Evolutionary conservation across 306 rosid species (phyloP), one percentile per base, ranked within the genome.

Genomic region (Dalbergia cochinchinensis): DNA sequence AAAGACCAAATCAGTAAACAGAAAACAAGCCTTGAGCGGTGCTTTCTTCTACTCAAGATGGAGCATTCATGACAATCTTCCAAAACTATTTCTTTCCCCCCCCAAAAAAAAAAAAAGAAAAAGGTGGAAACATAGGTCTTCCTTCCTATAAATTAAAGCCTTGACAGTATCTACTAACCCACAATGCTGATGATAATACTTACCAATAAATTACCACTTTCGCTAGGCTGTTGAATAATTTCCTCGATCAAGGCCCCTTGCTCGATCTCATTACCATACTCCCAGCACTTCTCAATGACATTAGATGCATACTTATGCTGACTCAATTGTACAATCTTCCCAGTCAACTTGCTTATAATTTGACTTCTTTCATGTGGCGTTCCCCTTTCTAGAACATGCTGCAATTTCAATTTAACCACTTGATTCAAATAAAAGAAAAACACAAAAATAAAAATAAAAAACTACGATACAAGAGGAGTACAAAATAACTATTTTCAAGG

Each of bases 281-380:
- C 91, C 84, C 89, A 76, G 78, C 92, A 88, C 83, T 91, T 88
- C 71, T 91, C 92, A 71, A 91, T 70, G 47, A 91, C 92, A 78
- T 91, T 88, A 42, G 91, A 91, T 60, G 91, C 92, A 53, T 85
- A 91, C 75, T 91, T 91, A 81, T 88, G 94, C 84, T 79, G 87
- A 74, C 94, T 88, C 91, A 85, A 37, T 48, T 84, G 81, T 39
- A 91, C 86, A 87, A 91, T 57, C 74, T 58, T 87, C 63, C 91
- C 88, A 14, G 63, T 31, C 79, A 91, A 76, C 81, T 87, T 87
- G 57, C 82, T 80, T 66, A 88, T 82, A 45, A 91, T 87, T 74
- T 85, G 86, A 76, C 87, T 80, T 72, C 87, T 87, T 78, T 89
- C 60, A 71, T 78, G 74, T 60, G 75, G 65, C 80, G 68, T 87